Percentiles rank a stretch among this genome's conserved stretches.
Conservation (phyloP, 1,284 basidiomycete genomes). For the Puccinia coronata region DNA sequence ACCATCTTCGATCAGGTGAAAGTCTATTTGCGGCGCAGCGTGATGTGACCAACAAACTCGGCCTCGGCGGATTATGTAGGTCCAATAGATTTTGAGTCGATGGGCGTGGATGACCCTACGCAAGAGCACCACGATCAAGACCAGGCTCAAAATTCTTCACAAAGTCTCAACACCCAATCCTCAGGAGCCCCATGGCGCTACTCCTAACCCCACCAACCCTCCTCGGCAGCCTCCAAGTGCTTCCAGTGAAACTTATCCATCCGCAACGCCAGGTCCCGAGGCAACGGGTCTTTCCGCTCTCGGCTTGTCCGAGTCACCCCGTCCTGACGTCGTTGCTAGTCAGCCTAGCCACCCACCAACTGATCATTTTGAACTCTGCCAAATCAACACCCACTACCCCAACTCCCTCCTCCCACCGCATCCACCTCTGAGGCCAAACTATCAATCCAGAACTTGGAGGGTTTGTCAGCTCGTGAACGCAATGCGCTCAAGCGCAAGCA, state of each 20-base stretch:
- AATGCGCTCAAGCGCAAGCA: conserved; percentile 88
- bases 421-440: conserved; percentile 32
- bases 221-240: background rate
- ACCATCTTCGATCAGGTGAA: conserved; percentile 55
- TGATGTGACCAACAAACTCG: conserved; percentile 57
- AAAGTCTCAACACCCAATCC: conserved; percentile 27
- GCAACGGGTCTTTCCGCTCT: conserved; percentile 13
- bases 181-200: background rate
- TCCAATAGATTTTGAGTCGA: conserved; percentile 56
- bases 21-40: conserved; percentile 60
- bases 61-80: conserved; percentile 57
- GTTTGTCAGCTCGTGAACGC: conserved; percentile 78
- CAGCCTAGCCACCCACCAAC: conserved; percentile 2
- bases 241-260: conserved; percentile 17
- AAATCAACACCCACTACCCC: conserved; percentile 30
- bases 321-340: conserved; percentile 4
- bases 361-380: conserved; percentile 23
- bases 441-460: conserved; percentile 53
- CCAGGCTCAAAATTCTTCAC: conserved; percentile 24
- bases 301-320: background rate
- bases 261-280: conserved; percentile 7
- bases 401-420: conserved; percentile 13
- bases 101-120: conserved; percentile 59
- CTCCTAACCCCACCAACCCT: conserved; percentile 14
- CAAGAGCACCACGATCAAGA: conserved; percentile 55